These are phyloP conservation scores for Eimeria falciformis DNA, from an alignment of 169 alveolate species.

Conservation along the genomic window DNA sequence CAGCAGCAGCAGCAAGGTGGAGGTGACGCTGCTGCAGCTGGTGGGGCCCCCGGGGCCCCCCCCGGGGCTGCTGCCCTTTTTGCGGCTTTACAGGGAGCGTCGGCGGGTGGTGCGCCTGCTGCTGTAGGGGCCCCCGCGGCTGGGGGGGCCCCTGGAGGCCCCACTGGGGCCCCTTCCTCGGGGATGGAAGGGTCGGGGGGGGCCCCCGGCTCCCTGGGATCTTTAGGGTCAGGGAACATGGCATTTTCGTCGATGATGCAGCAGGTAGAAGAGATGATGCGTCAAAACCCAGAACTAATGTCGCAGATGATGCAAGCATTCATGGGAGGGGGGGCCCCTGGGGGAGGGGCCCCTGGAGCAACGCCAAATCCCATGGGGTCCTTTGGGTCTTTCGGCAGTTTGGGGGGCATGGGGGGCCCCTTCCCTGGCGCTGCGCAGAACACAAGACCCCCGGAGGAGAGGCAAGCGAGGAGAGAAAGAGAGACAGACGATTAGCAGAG, in stretches of 20 bases:
- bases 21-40: slow-evolving; percentile 1
- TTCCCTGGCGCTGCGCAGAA: neutral
- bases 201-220: neutral
- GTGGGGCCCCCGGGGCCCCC: neutral
- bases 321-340: slow-evolving; percentile 56
- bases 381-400: neutral
- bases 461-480: neutral
- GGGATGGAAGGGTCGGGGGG: neutral
- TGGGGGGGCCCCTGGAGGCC: neutral
- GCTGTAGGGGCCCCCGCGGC: slow-evolving; percentile 12
- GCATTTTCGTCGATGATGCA: slow-evolving; percentile 43
- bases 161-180: neutral
- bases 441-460: slow-evolving; percentile 72
- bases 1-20: slow-evolving; percentile 33
- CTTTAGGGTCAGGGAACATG: neutral
- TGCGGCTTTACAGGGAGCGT: neutral
- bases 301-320: slow-evolving; percentile 48
- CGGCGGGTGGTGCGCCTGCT: slow-evolving; percentile 13
- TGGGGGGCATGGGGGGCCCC: slow-evolving; percentile 56
- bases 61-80: neutral
- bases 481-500: neutral
- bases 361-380: neutral
- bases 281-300: slow-evolving; percentile 57
- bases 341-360: slow-evolving; percentile 11
- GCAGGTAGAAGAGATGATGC: slow-evolving; percentile 60